Conservation (phyloP, 2,329 filamentous ascomycete genomes). For the Alternaria sp. region DNA sequence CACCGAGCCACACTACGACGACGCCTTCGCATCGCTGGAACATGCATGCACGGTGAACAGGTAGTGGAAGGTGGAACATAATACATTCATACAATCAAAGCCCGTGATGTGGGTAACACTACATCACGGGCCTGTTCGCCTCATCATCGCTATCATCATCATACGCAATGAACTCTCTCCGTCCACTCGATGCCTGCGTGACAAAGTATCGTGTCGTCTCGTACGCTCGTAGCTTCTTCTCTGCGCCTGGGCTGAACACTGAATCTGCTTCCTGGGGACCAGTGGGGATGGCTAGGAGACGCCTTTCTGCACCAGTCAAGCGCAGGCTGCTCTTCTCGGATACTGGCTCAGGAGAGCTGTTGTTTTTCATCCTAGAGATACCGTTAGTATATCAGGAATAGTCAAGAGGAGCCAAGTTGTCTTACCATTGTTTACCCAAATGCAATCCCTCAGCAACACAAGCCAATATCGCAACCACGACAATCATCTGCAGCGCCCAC, state of each 20-base stretch:
- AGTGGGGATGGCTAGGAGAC: conserved; percentile 26
- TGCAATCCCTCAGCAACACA: conserved; percentile 37
- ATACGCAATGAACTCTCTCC: conserved; percentile 32
- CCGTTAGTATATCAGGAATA: neutral
- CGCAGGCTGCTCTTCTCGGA: conserved; percentile 12
- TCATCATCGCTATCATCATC: conserved; percentile 44
- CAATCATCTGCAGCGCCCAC: conserved; percentile 33
- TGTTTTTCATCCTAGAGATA: conserved; percentile 6
- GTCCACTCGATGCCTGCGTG: conserved; percentile 20
- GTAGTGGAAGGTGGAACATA: neutral
- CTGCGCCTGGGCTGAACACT: conserved; percentile 29
- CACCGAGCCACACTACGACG: neutral
- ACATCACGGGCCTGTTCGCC: conserved; percentile 43
- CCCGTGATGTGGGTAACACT: conserved; percentile 16
- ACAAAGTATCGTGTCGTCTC: conserved; percentile 25
- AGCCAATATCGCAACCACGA: conserved; percentile 34
- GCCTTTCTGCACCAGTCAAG: conserved; percentile 27
- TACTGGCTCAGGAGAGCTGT: neutral
- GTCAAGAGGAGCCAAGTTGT: neutral
- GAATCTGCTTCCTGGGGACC: neutral
- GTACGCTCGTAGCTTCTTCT: conserved; percentile 36
- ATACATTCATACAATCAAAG: conserved; percentile 4
- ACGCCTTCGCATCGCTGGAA: conserved; percentile 22
- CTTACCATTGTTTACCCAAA: conserved; percentile 28
- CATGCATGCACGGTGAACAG: conserved; percentile 16